A percentile compares a stretch with the other conserved stretches of the same genome.
Conservation (phyloP, 345 rosid genomes). For the Syzygium jambos region DNA sequence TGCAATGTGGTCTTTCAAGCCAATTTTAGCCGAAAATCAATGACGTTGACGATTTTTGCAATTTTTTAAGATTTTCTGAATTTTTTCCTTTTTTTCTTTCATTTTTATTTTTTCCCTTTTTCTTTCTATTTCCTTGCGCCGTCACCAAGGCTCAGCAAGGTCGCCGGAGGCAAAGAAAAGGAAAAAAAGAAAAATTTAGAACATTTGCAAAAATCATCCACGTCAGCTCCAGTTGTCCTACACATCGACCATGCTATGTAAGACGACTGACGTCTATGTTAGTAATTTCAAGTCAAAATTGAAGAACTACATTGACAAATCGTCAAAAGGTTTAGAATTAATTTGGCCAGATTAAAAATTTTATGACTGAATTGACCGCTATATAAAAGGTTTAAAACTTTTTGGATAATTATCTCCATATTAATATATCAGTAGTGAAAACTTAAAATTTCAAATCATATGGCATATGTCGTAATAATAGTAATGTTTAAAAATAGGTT, state of each 20-base stretch:
- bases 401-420: no score
- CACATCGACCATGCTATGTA: no score
- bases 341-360: background rate
- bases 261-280: rapidly evolving
- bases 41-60: background rate
- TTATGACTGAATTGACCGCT: background rate
- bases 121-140: background rate
- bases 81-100: no score
- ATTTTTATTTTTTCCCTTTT: background rate
- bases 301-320: background rate
- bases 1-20: no score
- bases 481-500: background rate
- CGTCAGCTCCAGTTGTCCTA: background rate
- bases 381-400: no score
- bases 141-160: background rate
- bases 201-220: background rate
- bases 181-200: background rate
- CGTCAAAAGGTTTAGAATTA: background rate
- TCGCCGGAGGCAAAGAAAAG: background rate
- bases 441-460: background rate
- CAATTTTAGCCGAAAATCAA: no score
- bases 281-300: background rate
- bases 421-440: background rate
- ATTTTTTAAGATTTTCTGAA: no score
- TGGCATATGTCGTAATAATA: background rate